Percentiles rank a stretch among this genome's conserved stretches.
These are phyloP conservation scores for Jasminum sambac DNA, from an alignment of 257 asterid species.

Conservation along the genomic window DNA sequence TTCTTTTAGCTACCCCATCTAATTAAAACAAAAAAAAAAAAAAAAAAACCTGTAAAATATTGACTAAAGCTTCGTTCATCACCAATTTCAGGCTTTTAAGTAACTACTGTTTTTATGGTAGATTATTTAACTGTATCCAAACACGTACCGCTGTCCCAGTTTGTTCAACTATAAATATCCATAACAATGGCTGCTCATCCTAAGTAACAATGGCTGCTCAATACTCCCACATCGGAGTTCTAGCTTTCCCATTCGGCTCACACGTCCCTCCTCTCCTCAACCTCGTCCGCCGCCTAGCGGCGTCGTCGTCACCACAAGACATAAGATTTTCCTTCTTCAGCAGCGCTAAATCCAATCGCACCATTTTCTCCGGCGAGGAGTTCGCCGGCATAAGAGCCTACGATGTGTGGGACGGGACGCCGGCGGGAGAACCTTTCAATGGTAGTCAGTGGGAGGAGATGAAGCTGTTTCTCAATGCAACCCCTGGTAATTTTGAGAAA, in stretches of 20 bases:
- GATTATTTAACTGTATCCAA: neutral
- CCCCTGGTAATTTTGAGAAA: constrained; percentile 52
- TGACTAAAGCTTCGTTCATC: too few relatives aligned
- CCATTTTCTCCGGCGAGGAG: constrained; percentile 18
- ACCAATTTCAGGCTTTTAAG: too few relatives aligned
- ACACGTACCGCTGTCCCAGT: neutral
- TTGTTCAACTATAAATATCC: neutral
- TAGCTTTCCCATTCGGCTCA: constrained; percentile 79
- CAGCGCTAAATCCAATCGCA: constrained; percentile 37
- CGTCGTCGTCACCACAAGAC: constrained; percentile 30
- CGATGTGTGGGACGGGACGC: constrained; percentile 59
- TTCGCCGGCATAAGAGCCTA: constrained; percentile 30
- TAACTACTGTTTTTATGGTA: too few relatives aligned
- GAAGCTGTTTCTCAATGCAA: constrained; percentile 44
- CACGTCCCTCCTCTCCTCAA: constrained; percentile 63
- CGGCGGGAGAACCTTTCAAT: constrained; percentile 28
- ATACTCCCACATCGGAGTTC: constrained; percentile 54
- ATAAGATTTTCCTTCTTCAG: constrained; percentile 57
- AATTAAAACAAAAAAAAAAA: too few relatives aligned
- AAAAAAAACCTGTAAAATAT: too few relatives aligned
- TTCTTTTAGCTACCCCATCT: too few relatives aligned
- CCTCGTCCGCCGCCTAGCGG: constrained; percentile 50
- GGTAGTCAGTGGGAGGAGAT: constrained; percentile 53
- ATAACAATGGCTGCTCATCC: too few relatives aligned
- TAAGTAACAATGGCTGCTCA: constrained; percentile 28